Evolutionary conservation across 352 stramenopile species (phyloP), one percentile per base, ranked within the genome.

Genomic region (Globisporangium iwayamae): DNA sequence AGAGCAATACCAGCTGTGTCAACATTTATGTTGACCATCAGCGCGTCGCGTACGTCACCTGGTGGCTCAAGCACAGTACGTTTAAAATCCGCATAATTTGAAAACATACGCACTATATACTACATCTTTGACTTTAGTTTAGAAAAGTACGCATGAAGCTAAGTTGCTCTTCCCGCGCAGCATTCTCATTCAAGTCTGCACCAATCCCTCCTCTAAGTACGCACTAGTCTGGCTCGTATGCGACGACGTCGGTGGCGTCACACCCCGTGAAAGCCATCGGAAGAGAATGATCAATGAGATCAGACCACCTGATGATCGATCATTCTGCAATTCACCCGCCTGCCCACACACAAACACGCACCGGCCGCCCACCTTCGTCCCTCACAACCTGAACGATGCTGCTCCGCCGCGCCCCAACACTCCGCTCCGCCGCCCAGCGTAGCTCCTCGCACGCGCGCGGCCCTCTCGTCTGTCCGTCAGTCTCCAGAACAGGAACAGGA

Each of bases 181-280:
- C 25, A 28, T 28, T 28, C 25, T 28, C 25, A 28, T 28, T 28
- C 25, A 28, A 28, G 25, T 28, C 25, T 28, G 25, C 25, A 2
- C 25, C 25, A 28, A 28, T 28, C 25, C 25, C 25, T 28, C 25
- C 25, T 28, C 7, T 36, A 36, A 36, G 32, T 36, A 36, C 50
- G 50, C 20, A 56, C n/a, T 0, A 14, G 4, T 36, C n/a, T 30
- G 39, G 13, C 39, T n/a, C 38, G 28, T 43, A 30, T 45, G 52
- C 52, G 52, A 38, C 34, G 34, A 46, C 52, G 52, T 58, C 52
- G 32, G 52, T 18, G 7, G 52, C 52, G 52, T 58, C 55, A 38
- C 55, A 51, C 38, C 38, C 25, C 18, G 22, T 7, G 8, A 10
- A 28, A 28, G n/a, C 25, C 25, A 28, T 28, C 25, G 13, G 5